phyloP scores from a whole-genome alignment of 2,329 filamentous ascomycete species.

The Diaporthe sp. region DNA sequence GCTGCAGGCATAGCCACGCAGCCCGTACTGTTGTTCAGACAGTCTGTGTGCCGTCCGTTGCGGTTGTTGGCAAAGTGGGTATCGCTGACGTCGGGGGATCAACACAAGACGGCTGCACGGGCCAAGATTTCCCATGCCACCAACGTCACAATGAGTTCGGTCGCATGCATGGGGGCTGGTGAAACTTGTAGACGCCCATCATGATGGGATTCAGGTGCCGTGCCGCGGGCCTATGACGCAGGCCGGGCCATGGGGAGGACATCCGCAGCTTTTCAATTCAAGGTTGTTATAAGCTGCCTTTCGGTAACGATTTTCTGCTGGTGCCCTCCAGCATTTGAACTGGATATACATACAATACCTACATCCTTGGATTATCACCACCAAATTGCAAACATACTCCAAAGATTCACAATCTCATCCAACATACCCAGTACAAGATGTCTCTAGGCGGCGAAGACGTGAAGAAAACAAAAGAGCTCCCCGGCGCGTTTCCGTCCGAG shows the following conservation, averaged over 20 bases:
- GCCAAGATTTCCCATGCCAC: slow-evolving; percentile 17
- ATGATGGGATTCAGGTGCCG: slow-evolving; percentile 7
- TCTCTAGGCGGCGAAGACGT: neutral
- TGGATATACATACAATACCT: neutral
- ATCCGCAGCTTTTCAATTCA: neutral
- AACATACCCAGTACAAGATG: neutral
- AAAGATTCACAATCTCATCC: neutral
- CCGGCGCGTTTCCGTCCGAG: slow-evolving; percentile 17
- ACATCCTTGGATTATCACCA: neutral
- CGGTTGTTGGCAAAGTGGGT: slow-evolving; percentile 19
- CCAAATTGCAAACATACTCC: neutral
- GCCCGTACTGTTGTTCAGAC: no score
- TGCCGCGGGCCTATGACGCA: slow-evolving; percentile 11
- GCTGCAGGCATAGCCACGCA: neutral
- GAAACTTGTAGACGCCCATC: slow-evolving; percentile 24
- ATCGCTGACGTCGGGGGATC: slow-evolving; percentile 29
- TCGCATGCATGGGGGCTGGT: slow-evolving; percentile 4
- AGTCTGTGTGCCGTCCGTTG: neutral
- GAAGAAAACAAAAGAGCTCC: neutral
- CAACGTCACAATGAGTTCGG: slow-evolving; percentile 20
- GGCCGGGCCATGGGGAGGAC: neutral
- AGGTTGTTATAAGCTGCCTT: neutral
- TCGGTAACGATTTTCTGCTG: neutral
- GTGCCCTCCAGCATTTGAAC: neutral
- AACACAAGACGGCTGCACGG: slow-evolving; percentile 1